phyloP scores from a whole-genome alignment of 1,284 basidiomycete genomes.

The Ganoderma boninense region DNA sequence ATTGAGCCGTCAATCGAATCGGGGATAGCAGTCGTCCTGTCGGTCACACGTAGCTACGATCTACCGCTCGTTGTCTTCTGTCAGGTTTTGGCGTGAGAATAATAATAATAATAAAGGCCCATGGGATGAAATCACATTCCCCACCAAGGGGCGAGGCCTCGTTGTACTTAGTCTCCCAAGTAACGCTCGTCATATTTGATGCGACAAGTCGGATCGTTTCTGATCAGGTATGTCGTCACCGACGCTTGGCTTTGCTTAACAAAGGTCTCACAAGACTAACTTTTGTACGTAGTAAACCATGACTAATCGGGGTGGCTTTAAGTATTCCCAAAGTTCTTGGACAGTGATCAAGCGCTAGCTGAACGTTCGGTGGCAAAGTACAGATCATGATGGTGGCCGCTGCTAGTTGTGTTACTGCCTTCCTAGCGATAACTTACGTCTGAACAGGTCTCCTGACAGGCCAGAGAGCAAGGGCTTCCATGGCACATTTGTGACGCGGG shows the following conservation, averaged over 20 bases:
- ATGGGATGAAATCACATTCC: neutral
- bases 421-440: neutral
- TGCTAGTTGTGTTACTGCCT: neutral
- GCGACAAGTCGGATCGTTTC: neutral
- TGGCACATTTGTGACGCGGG: neutral
- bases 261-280: neutral
- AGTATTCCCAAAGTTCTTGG: no score
- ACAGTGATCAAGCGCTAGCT: neutral
- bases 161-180: neutral
- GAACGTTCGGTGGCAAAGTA: neutral
- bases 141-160: slow-evolving; percentile 2
- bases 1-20: no score
- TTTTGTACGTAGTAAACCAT: no score
- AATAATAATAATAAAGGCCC: no score
- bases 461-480: neutral
- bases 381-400: neutral
- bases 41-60: no score
- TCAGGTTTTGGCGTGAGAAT: no score
- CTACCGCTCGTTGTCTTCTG: no score
- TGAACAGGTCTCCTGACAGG: neutral
- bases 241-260: neutral
- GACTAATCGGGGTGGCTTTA: no score
- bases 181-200: neutral
- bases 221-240: neutral
- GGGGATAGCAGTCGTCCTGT: no score